Evolutionary conservation across 768 basidiomycete genomes (phyloP).

Genomic region (Coprinellus micaceus): DNA sequence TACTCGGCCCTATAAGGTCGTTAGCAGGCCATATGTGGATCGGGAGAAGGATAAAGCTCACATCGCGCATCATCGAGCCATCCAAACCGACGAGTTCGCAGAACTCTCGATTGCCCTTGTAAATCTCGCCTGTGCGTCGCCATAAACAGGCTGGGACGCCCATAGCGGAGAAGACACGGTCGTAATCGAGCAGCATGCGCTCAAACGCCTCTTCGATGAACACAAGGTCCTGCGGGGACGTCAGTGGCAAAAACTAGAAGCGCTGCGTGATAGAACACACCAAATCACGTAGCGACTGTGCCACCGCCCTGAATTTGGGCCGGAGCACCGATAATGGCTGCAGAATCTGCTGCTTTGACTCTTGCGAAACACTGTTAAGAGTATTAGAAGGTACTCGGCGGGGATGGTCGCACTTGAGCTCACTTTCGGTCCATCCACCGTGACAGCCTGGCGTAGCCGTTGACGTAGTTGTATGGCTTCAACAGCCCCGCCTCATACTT

Average conservation of each 20-base stretch:
- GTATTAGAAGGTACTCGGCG: conserved; percentile 1
- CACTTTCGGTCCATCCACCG: conserved; percentile 96
- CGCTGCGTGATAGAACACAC: conserved; percentile 33
- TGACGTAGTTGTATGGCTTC: conserved; percentile 95
- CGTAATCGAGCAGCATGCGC: conserved; percentile 90
- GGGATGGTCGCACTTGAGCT: conserved; percentile 11
- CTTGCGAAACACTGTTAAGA: conserved; percentile 69
- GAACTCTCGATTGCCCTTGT: conserved; percentile 97
- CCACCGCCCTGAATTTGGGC: conserved; percentile 78
- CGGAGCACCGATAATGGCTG: conserved; percentile 83
- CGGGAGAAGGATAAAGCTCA: conserved; percentile 28
- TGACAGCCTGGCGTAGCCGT: conserved; percentile 87
- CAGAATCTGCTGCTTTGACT: conserved; percentile 88
- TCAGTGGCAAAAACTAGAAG: conserved; percentile 3
- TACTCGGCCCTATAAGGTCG: conserved; percentile 62
- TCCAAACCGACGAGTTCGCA: conserved; percentile 86
- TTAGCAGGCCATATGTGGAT: conserved; percentile 6
- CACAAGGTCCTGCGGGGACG: conserved; percentile 67
- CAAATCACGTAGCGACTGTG: conserved; percentile 80
- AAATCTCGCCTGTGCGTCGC: conserved; percentile 96
- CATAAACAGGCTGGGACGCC: conserved; percentile 96
- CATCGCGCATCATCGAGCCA: conserved; percentile 84
- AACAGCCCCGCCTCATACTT: conserved; percentile 96
- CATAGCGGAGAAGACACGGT: conserved; percentile 92
- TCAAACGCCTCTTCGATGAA: conserved; percentile 99